These are phyloP conservation scores for Sarocladium brachiariae DNA, from an alignment of 2,329 filamentous ascomycete species.

Conservation along the genomic window DNA sequence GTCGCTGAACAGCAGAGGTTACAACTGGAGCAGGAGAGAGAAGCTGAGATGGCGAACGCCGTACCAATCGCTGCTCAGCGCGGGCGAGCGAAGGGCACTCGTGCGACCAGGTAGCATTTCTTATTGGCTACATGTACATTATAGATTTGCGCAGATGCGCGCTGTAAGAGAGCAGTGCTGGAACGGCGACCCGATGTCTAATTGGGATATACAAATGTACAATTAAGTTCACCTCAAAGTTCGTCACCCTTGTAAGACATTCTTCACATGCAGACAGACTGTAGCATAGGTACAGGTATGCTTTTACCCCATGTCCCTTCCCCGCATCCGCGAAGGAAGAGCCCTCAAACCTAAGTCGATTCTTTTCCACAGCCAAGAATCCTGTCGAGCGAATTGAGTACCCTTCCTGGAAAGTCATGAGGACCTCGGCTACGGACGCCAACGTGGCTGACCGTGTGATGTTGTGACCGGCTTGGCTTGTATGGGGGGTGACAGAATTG, in stretches of 20 bases:
- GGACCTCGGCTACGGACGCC: background rate
- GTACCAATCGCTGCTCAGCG: conserved; percentile 12
- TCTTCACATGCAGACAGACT: too few relatives aligned
- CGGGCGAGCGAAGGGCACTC: background rate
- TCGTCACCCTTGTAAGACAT: too few relatives aligned
- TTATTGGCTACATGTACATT: conserved; percentile 5
- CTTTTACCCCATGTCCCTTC: background rate
- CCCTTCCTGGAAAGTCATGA: background rate
- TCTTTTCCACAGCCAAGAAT: background rate
- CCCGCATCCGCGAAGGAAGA: background rate
- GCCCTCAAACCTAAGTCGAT: background rate
- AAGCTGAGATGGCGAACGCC: conserved; percentile 24
- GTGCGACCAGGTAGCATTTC: background rate
- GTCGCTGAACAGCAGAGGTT: conserved; percentile 23
- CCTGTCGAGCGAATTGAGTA: background rate
- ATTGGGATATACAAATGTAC: background rate
- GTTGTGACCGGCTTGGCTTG: background rate
- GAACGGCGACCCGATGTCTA: background rate
- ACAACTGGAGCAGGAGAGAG: conserved; percentile 21
- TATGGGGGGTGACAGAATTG: background rate
- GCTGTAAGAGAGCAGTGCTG: background rate
- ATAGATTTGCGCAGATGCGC: conserved; percentile 6
- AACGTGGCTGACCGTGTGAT: too few relatives aligned
- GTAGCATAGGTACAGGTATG: too few relatives aligned
- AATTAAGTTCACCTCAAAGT: background rate